A percentile compares a stretch with the other conserved stretches of the same genome.
Conservation (phyloP, 1,284 basidiomycete genomes). For the Pseudozyma sp. region DNA sequence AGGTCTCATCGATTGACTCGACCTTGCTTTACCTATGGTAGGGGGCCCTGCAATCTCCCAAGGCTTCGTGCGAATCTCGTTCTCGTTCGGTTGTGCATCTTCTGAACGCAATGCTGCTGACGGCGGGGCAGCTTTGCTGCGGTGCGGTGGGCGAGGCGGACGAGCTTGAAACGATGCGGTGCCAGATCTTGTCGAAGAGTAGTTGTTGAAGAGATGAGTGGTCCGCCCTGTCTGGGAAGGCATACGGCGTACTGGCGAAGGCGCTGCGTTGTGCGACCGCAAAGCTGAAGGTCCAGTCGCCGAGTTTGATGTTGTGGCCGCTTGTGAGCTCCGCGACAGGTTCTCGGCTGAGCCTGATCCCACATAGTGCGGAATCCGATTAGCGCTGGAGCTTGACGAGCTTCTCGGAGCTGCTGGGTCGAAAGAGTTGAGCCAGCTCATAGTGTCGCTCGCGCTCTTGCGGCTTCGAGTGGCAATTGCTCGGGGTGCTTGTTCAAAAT, state of each 20-base stretch:
- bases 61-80: conserved; percentile 18
- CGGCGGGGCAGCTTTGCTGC: conserved; percentile 27
- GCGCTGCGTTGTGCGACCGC: neutral
- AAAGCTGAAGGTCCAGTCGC: conserved; percentile 7
- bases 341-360: neutral
- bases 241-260: neutral
- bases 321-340: neutral
- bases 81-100: conserved; percentile 48
- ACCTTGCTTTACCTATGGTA: conserved; percentile 16
- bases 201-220: neutral
- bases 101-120: conserved; percentile 31
- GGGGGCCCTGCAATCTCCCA: conserved; percentile 48
- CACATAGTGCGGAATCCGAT: neutral
- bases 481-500: too few relatives aligned
- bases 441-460: neutral
- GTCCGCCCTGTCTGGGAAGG: conserved; percentile 12
- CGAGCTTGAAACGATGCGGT: conserved; percentile 4
- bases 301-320: neutral
- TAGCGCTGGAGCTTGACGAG: neutral
- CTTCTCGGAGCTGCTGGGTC: conserved; percentile 33
- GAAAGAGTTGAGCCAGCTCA: conserved; percentile 46
- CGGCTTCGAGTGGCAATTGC: too few relatives aligned
- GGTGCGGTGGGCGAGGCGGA: conserved; percentile 11
- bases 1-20: neutral
- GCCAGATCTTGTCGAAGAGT: neutral